These are phyloP conservation scores for Diplotaxis tenuifolia DNA, from an alignment of 345 rosid species.

Conservation along the genomic window DNA sequence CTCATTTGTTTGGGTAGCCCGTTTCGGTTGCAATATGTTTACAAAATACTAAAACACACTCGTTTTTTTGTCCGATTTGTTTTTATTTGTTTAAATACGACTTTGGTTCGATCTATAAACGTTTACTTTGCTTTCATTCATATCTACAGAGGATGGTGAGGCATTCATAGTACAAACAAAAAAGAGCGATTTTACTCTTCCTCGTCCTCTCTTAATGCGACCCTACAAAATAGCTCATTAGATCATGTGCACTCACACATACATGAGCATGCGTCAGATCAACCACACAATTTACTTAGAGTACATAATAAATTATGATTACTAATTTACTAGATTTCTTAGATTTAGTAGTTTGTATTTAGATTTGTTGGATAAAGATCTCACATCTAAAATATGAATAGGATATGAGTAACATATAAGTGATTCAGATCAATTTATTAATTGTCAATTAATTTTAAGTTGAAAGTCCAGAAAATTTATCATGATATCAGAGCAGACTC, in stretches of 20 bases:
- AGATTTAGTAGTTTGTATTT: neutral
- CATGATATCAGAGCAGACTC: too few relatives aligned
- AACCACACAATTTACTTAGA: neutral
- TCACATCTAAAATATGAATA: too few relatives aligned
- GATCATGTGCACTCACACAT: neutral
- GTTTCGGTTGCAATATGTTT: neutral
- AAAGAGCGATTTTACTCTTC: neutral
- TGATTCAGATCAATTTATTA: too few relatives aligned
- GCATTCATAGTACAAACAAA: neutral
- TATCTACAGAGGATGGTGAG: neutral
- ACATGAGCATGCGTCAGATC: neutral
- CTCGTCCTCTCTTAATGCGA: neutral
- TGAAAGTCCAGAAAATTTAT: too few relatives aligned
- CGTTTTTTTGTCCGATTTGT: neutral
- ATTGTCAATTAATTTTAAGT: too few relatives aligned
- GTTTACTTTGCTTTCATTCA: neutral
- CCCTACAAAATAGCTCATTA: neutral
- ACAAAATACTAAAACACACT: neutral
- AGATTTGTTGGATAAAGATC: too few relatives aligned
- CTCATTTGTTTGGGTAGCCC: too few relatives aligned
- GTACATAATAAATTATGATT: neutral
- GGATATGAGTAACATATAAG: too few relatives aligned
- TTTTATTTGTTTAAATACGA: neutral
- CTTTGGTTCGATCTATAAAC: neutral
- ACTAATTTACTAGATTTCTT: neutral